Evolutionary conservation across 495 filamentous ascomycete species (phyloP).

Genomic region (Neurospora sp.): DNA sequence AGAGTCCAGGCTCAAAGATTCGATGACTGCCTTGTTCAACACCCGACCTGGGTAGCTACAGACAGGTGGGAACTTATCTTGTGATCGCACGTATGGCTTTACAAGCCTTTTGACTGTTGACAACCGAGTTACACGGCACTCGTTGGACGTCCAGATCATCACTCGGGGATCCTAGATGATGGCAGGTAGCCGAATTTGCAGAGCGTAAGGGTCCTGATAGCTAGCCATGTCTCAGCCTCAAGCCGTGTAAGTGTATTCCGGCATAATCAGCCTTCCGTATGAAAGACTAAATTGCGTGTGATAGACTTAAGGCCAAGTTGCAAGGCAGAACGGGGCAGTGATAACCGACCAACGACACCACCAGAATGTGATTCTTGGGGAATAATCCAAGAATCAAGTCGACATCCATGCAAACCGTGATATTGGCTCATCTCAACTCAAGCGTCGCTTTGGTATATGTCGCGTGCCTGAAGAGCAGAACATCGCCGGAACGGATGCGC

Average conservation of each 20-base stretch:
- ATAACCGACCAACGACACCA: neutral
- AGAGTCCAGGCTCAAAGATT: neutral
- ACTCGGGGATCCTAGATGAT: neutral
- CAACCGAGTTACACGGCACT: neutral
- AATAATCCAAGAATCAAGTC: neutral
- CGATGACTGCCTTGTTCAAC: neutral
- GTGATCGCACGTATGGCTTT: neutral
- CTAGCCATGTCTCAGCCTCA: neutral
- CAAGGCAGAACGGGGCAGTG: neutral
- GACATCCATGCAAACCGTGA: neutral
- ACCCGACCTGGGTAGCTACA: neutral
- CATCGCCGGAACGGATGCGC: neutral
- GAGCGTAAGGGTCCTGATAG: neutral
- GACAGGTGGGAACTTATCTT: neutral
- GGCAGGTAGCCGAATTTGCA: neutral
- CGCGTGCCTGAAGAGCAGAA: neutral
- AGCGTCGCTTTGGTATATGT: neutral
- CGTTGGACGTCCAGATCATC: neutral
- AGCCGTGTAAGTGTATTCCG: neutral
- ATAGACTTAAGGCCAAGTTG: neutral
- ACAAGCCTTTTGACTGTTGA: neutral
- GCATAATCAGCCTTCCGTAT: neutral
- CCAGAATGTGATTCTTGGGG: neutral
- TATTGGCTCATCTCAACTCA: neutral
- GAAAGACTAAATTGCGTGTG: neutral